phyloP scores from a whole-genome alignment of 2,329 filamentous ascomycete species.

The Didymellaceae sp. region DNA sequence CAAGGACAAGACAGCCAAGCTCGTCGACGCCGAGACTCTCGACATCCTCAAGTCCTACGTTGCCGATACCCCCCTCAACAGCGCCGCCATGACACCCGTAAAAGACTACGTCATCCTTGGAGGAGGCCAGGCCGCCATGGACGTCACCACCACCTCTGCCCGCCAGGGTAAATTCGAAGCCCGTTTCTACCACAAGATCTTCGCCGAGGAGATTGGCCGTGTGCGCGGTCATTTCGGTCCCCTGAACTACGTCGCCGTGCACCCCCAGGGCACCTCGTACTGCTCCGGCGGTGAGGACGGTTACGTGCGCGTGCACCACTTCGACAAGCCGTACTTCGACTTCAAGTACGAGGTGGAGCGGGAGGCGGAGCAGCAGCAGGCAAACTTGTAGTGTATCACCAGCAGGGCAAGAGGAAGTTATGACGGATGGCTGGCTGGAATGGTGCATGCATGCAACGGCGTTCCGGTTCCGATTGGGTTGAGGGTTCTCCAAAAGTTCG shows the following conservation, averaged over 20 bases:
- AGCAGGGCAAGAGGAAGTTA: conserved; percentile 22
- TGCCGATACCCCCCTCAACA: conserved; percentile 95
- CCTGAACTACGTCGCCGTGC: conserved; percentile 92
- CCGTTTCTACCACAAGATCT: conserved; percentile 99
- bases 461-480: conserved; percentile 35
- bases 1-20: conserved; percentile 97
- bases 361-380: conserved; percentile 59
- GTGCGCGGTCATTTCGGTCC: conserved; percentile 97
- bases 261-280: conserved; percentile 90
- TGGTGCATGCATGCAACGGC: conserved; percentile 48
- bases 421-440: conserved; percentile 31
- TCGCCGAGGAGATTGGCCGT: conserved; percentile 97
- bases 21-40: conserved; percentile 85
- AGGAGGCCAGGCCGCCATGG: conserved; percentile 98
- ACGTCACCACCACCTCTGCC: conserved; percentile 92
- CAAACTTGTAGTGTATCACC: conserved; percentile 17
- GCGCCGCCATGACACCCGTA: conserved; percentile 88
- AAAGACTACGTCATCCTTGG: conserved; percentile 98
- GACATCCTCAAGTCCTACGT: conserved; percentile 90
- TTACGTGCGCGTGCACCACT: conserved; percentile 97
- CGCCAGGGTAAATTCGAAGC: conserved; percentile 99
- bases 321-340: conserved; percentile 98
- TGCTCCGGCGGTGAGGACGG: conserved; percentile 97
- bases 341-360: conserved; percentile 99
- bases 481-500: conserved; percentile 32